Evolutionary conservation across 371 early-diverging fungal genomes (phyloP).

Genomic region (Basidiobolus heterosporus): DNA sequence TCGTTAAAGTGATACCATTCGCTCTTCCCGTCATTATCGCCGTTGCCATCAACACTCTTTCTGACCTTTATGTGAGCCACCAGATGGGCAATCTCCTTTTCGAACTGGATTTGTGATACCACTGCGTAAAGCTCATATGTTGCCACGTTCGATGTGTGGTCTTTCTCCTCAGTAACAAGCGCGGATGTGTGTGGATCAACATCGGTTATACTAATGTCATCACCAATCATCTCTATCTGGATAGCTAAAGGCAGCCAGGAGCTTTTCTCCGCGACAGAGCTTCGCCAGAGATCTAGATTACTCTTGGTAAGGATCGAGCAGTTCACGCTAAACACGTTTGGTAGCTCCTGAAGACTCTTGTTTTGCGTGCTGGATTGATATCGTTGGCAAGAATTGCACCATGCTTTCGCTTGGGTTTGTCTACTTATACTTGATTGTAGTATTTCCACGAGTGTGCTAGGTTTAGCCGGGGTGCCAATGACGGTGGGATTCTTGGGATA

Average conservation of each 20-base stretch:
- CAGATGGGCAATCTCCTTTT: conserved; percentile 49
- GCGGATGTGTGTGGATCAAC: too few relatives aligned
- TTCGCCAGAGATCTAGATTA: not conserved
- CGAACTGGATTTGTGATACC: conserved; percentile 42
- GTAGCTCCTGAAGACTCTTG: conserved; percentile 38
- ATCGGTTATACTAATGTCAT: too few relatives aligned
- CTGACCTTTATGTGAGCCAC: conserved; percentile 47
- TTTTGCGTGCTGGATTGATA: conserved; percentile 50
- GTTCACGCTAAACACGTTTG: conserved; percentile 50
- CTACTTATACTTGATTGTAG: conserved; percentile 46
- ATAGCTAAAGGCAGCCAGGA: too few relatives aligned
- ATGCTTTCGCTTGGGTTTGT: conserved; percentile 57
- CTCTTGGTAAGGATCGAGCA: conserved; percentile 8
- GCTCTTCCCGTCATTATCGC: conserved; percentile 15
- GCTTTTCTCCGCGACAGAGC: not conserved
- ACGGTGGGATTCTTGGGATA: not conserved
- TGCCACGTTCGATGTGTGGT: too few relatives aligned
- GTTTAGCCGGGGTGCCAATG: not conserved
- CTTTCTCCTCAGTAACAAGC: too few relatives aligned
- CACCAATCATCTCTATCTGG: too few relatives aligned
- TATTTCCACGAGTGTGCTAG: conserved; percentile 30
- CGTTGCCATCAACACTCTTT: conserved; percentile 16
- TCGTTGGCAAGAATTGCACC: conserved; percentile 57
- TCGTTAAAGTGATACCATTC: conserved; percentile 88
- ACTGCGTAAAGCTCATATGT: conserved; percentile 20